These are phyloP conservation scores for Aaosphaeria pasadenensis DNA, from an alignment of 2,329 filamentous ascomycete genomes.

Conservation along the genomic window DNA sequence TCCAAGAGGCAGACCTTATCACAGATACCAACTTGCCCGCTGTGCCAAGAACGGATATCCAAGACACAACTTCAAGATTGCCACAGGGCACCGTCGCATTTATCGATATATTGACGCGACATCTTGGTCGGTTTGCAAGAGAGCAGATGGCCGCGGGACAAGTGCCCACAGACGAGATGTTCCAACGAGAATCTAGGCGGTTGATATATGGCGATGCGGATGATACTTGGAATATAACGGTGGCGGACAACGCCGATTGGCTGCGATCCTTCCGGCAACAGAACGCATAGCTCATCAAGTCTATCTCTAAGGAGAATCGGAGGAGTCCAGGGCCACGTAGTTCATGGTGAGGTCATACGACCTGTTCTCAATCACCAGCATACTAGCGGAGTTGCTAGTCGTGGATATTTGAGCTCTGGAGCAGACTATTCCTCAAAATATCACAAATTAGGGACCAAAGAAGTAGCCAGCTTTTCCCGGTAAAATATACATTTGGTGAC, in stretches of 20 bases:
- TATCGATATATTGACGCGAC: conserved; percentile 42
- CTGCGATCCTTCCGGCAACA: conserved; percentile 9
- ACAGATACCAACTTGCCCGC: neutral
- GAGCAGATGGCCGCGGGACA: conserved; percentile 34
- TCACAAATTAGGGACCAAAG: no score
- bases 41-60: neutral
- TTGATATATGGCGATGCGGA: conserved; percentile 45
- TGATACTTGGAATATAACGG: conserved; percentile 43
- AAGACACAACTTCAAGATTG: neutral
- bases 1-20: no score
- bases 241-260: conserved; percentile 35
- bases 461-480: no score
- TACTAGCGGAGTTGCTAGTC: no score
- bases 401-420: no score
- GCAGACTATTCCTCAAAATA: no score
- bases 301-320: no score
- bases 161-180: conserved; percentile 47
- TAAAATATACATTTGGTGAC: no score
- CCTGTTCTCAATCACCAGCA: no score
- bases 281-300: neutral
- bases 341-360: no score
- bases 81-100: conserved; percentile 21
- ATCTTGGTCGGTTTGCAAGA: conserved; percentile 42
- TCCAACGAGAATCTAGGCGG: conserved; percentile 43
- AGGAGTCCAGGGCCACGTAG: no score